Percentiles rank a stretch among this genome's conserved stretches.
phyloP scores from a whole-genome alignment of 106 monocot genomes.

The Chionographis japonica region DNA sequence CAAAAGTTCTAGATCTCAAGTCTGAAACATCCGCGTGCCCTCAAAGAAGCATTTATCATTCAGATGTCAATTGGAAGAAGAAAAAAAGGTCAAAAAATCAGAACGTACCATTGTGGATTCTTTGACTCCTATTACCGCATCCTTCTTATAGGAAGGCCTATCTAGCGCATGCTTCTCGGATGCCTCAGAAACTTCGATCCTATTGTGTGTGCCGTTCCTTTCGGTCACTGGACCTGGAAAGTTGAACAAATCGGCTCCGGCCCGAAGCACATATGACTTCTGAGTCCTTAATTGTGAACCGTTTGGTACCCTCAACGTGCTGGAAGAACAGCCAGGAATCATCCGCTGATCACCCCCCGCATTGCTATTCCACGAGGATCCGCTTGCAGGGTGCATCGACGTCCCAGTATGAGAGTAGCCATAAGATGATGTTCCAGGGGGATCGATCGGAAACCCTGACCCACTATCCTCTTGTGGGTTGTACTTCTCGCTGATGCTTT shows the following conservation, averaged over 20 bases:
- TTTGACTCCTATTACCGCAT: constrained; percentile 8
- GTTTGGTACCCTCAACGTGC: constrained; percentile 24
- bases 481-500: constrained; percentile 19
- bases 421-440: constrained; percentile 11
- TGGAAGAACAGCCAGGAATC: constrained; percentile 22
- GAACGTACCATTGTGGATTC: constrained; percentile 21
- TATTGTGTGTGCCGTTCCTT: constrained; percentile 16
- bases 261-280: constrained; percentile 15
- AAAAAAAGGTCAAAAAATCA: not conserved
- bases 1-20: too few species aligned
- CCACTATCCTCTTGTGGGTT: constrained; percentile 18
- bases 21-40: too few species aligned
- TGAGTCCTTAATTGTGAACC: constrained; percentile 16
- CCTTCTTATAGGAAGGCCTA: constrained; percentile 34
- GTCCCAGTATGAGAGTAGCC: constrained; percentile 6
- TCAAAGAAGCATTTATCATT: too few species aligned
- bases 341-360: constrained; percentile 5
- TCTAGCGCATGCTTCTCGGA: constrained; percentile 26
- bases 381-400: constrained; percentile 17
- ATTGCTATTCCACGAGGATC: constrained; percentile 23
- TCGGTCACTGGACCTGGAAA: constrained; percentile 11
- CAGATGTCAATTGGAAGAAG: too few species aligned
- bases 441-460: constrained; percentile 21
- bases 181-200: constrained; percentile 15
- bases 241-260: constrained; percentile 9